Conservation (phyloP, 306 rosid species). For the Quercus cerris region DNA sequence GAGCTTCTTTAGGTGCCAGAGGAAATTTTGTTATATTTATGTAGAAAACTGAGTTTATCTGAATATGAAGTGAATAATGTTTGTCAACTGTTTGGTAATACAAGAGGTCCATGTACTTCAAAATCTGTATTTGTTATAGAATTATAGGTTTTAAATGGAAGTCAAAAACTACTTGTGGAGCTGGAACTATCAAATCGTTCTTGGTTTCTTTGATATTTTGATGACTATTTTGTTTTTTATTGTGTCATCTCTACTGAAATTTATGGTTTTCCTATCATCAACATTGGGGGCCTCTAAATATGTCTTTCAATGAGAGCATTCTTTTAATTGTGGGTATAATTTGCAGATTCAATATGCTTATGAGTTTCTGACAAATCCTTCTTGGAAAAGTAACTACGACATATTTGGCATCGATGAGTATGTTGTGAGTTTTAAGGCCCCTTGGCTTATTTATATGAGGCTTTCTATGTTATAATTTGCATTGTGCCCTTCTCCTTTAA, state of each 20-base stretch:
- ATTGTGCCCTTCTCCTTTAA: not conserved
- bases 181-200: not conserved
- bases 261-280: slow-evolving; percentile 2
- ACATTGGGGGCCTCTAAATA: slow-evolving; percentile 9
- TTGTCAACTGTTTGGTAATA: not conserved
- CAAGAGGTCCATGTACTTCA: not conserved
- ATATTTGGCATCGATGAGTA: slow-evolving; percentile 78
- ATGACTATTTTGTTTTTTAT: not conserved
- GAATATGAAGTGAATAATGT: not conserved
- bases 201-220: not conserved
- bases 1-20: not conserved
- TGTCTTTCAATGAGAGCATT: slow-evolving; percentile 10
- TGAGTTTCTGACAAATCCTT: slow-evolving; percentile 74
- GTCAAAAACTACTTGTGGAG: not conserved
- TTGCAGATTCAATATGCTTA: slow-evolving; percentile 87
- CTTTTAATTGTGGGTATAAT: not conserved
- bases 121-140: no score
- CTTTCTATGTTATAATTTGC: not conserved
- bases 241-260: not conserved
- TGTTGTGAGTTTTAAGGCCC: slow-evolving; percentile 48
- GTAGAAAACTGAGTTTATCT: not conserved
- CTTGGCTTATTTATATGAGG: slow-evolving; percentile 7
- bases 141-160: no score
- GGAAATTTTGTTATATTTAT: not conserved
- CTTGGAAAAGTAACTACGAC: slow-evolving; percentile 86